Conservation (phyloP, 257 asterid genomes). For the Handroanthus guayacan region DNA sequence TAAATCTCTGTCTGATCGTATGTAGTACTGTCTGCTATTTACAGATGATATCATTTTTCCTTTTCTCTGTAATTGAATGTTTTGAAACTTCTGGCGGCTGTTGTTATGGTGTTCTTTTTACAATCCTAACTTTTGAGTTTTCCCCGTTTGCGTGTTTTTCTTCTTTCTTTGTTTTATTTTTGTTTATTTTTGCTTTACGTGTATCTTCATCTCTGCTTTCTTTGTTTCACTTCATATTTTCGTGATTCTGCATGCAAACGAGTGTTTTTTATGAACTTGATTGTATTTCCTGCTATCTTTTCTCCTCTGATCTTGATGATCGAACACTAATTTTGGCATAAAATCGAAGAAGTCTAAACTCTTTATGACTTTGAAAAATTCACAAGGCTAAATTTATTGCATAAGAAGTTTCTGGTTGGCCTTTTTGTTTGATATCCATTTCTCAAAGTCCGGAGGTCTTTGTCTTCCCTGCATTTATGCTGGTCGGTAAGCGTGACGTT, state of each 20-base stretch:
- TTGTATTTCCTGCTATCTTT: too few species aligned
- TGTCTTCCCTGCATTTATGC: slow-evolving; percentile 34
- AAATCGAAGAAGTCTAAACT: not conserved
- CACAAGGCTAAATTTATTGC: not conserved
- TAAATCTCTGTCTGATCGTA: not conserved
- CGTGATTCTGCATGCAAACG: not conserved
- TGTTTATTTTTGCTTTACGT: not conserved
- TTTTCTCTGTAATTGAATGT: too few species aligned
- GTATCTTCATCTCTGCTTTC: not conserved
- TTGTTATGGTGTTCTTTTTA: not conserved
- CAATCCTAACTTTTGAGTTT: not conserved
- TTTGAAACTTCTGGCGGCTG: too few species aligned
- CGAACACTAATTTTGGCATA: not conserved
- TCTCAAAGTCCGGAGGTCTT: not conserved
- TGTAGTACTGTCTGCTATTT: not conserved
- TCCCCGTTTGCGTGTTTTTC: too few species aligned
- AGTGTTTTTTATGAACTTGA: not conserved
- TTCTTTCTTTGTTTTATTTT: not conserved
- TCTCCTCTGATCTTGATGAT: not conserved
- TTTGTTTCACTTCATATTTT: not conserved
- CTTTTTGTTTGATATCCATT: slow-evolving; percentile 15
- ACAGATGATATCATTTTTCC: too few species aligned
- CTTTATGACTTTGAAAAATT: slow-evolving; percentile 12
- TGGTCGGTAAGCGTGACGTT: slow-evolving; percentile 31
- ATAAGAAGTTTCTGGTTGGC: slow-evolving; percentile 2